Percentiles rank a stretch among this genome's conserved stretches.
phyloP scores from a whole-genome alignment of 768 basidiomycete genomes.

The Exidia glandulosa region DNA sequence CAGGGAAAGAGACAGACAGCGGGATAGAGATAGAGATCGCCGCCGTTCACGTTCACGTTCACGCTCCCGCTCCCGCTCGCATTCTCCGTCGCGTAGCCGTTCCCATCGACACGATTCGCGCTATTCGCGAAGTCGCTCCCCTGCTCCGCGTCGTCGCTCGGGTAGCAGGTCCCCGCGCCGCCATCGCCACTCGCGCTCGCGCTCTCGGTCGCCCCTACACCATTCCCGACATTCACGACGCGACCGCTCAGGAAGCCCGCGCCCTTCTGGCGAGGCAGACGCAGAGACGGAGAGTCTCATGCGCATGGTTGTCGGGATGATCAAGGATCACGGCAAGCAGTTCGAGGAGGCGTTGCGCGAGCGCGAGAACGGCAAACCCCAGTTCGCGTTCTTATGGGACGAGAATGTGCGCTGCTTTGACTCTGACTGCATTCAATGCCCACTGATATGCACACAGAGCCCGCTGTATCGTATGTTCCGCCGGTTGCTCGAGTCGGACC shows the following conservation, averaged over 20 bases:
- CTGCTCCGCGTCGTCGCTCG: slow-evolving; percentile 10
- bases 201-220: slow-evolving; percentile 26
- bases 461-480: slow-evolving; percentile 61
- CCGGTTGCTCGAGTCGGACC: slow-evolving; percentile 50
- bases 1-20: neutral
- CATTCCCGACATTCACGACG: slow-evolving; percentile 3
- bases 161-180: slow-evolving; percentile 14
- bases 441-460: slow-evolving; percentile 33
- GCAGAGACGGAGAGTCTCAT: slow-evolving; percentile 79
- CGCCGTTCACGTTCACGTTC: slow-evolving; percentile 11
- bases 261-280: slow-evolving; percentile 41
- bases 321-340: slow-evolving; percentile 65
- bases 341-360: slow-evolving; percentile 68
- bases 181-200: slow-evolving; percentile 27
- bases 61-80: slow-evolving; percentile 41
- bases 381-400: slow-evolving; percentile 62
- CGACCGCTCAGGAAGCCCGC: slow-evolving; percentile 12
- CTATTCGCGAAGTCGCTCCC: slow-evolving; percentile 7
- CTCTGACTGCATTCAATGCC: neutral
- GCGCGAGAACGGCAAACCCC: slow-evolving; percentile 69
- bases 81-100: slow-evolving; percentile 24
- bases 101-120: slow-evolving; percentile 9
- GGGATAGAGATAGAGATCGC: neutral
- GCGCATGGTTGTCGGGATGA: slow-evolving; percentile 73
- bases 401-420: slow-evolving; percentile 20